phyloP scores from a whole-genome alignment of 495 filamentous ascomycete genomes.

The Platismatia glauca region DNA sequence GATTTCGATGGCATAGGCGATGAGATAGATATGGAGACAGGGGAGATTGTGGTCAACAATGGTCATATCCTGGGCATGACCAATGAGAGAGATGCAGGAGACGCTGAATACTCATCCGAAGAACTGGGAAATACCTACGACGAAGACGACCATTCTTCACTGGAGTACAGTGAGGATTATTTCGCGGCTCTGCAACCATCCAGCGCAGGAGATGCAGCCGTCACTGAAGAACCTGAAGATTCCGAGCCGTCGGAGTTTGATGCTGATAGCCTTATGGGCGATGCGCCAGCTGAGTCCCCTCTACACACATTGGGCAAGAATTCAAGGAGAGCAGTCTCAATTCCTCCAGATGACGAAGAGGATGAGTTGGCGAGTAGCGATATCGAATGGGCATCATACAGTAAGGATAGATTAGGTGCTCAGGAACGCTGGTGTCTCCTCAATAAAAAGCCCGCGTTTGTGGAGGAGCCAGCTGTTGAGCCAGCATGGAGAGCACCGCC shows the following conservation, averaged over 20 bases:
- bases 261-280: constrained; percentile 14
- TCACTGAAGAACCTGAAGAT: neutral
- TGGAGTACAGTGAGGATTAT: neutral
- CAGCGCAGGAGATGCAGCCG: neutral
- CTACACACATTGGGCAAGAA: neutral
- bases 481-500: constrained; percentile 16
- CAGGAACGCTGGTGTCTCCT: neutral
- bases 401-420: neutral
- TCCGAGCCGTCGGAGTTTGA: constrained; percentile 9
- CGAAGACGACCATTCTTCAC: neutral
- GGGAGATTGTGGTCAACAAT: constrained; percentile 75
- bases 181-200: neutral
- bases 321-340: neutral
- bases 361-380: constrained; percentile 13
- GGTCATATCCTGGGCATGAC: constrained; percentile 62
- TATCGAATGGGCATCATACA: constrained; percentile 8
- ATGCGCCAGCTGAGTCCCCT: neutral
- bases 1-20: constrained; percentile 77
- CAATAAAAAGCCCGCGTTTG: neutral
- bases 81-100: constrained; percentile 41
- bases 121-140: constrained; percentile 3
- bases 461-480: constrained; percentile 11
- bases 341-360: constrained; percentile 6
- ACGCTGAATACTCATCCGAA: constrained; percentile 5
- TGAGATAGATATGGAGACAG: constrained; percentile 70